Evolutionary conservation across 257 asterid genomes (phyloP).

Genomic region (Solanum chiquidenum): DNA sequence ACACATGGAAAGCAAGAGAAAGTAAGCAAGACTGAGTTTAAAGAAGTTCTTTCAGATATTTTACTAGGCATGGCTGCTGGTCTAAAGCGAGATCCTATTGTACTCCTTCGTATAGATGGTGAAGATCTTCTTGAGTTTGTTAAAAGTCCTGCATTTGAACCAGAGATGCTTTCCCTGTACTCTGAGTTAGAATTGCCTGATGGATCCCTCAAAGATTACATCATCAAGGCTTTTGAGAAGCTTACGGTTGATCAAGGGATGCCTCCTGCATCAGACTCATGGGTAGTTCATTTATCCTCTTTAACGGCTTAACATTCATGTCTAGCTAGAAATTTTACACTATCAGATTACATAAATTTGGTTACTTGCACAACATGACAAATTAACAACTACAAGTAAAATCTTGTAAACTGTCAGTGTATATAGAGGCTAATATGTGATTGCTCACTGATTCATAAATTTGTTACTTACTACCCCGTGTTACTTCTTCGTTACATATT

Average conservation of each 20-base stretch:
- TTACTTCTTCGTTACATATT: background rate
- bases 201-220: slow-evolving; percentile 50
- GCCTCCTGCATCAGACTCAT: slow-evolving; percentile 91
- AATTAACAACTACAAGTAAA: background rate
- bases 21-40: slow-evolving; percentile 62
- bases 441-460: background rate
- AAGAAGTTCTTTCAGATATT: slow-evolving; percentile 74
- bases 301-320: background rate
- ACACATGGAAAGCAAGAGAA: slow-evolving; percentile 66
- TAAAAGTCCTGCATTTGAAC: slow-evolving; percentile 40
- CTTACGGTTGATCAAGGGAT: slow-evolving; percentile 84
- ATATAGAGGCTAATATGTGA: background rate
- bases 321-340: background rate
- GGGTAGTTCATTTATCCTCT: slow-evolving; percentile 35
- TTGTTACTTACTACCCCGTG: background rate
- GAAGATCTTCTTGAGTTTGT: slow-evolving; percentile 72
- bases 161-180: slow-evolving; percentile 44
- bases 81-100: slow-evolving; percentile 78
- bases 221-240: slow-evolving; percentile 58
- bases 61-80: slow-evolving; percentile 95
- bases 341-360: background rate
- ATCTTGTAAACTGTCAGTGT: background rate
- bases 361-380: background rate
- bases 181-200: slow-evolving; percentile 38
- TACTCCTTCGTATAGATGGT: slow-evolving; percentile 88